phyloP scores from a whole-genome alignment of 371 early-diverging fungal genomes.

The Rhizopus microsporus region DNA sequence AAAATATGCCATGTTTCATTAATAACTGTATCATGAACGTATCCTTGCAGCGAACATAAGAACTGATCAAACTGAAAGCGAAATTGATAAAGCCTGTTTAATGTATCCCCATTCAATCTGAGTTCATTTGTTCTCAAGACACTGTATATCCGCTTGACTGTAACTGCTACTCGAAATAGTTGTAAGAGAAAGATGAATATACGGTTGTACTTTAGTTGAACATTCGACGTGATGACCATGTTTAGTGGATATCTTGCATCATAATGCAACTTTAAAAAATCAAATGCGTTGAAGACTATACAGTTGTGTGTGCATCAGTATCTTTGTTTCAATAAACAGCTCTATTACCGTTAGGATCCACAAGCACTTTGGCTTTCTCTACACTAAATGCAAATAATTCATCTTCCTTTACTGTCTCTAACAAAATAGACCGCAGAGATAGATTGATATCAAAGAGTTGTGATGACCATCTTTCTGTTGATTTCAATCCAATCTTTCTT shows the following conservation, averaged over 20 bases:
- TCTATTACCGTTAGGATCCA: conserved; percentile 39
- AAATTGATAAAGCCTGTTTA: conserved; percentile 18
- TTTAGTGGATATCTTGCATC: conserved; percentile 47
- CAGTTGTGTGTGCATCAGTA: not conserved
- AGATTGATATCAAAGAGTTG: conserved; percentile 39
- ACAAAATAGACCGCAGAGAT: conserved; percentile 39
- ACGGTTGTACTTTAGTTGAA: conserved; percentile 52
- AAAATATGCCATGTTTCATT: conserved; percentile 45
- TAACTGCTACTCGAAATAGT: conserved; percentile 33
- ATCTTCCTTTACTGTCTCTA: conserved; percentile 30
- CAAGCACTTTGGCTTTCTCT: conserved; percentile 28
- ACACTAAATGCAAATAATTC: conserved; percentile 46
- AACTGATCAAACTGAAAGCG: conserved; percentile 56
- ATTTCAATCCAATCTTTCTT: conserved; percentile 12
- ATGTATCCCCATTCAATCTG: conserved; percentile 2
- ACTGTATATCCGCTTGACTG: conserved; percentile 36
- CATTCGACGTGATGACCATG: conserved; percentile 41
- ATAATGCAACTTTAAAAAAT: conserved; percentile 54
- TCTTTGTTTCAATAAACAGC: not conserved
- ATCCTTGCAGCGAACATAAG: conserved; percentile 40
- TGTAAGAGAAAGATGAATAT: conserved; percentile 53
- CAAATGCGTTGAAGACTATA: conserved; percentile 44
- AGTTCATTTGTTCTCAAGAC: not conserved
- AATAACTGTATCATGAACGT: conserved; percentile 48
- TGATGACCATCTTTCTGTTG: conserved; percentile 45